A percentile compares a stretch with the other conserved stretches of the same genome.
These are phyloP conservation scores for Venturiaceae sp. DNA, from an alignment of 2,329 filamentous ascomycete genomes.

Conservation along the genomic window DNA sequence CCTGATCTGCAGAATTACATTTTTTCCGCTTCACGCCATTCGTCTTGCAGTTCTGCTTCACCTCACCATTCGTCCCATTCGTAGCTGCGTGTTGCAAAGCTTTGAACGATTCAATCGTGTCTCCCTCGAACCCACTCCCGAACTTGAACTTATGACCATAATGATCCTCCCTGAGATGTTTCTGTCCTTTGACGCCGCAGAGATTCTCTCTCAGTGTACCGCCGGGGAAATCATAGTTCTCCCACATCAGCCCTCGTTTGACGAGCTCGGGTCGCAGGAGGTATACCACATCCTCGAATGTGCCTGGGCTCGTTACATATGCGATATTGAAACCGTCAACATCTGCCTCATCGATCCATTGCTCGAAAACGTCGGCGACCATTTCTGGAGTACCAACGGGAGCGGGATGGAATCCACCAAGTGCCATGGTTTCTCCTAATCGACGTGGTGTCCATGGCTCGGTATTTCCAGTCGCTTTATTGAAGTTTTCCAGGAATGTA, in stretches of 20 bases:
- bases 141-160: slow-evolving; percentile 7
- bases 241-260: slow-evolving; percentile 20
- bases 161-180: slow-evolving; percentile 23
- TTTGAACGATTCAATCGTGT: neutral
- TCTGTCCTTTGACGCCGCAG: slow-evolving; percentile 21
- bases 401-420: slow-evolving; percentile 41
- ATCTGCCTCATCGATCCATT: slow-evolving; percentile 34
- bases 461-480: slow-evolving; percentile 6
- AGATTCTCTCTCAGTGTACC: slow-evolving; percentile 30
- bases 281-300: slow-evolving; percentile 43
- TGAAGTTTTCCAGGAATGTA: slow-evolving; percentile 8
- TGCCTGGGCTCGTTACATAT: slow-evolving; percentile 41
- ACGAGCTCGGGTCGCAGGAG: slow-evolving; percentile 38
- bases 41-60: neutral
- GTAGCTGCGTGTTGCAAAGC: neutral
- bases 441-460: slow-evolving; percentile 31
- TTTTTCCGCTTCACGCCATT: neutral
- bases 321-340: slow-evolving; percentile 33
- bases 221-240: slow-evolving; percentile 24
- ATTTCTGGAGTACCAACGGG: slow-evolving; percentile 34
- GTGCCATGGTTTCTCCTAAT: slow-evolving; percentile 35
- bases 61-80: neutral
- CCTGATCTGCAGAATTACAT: neutral
- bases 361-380: slow-evolving; percentile 39
- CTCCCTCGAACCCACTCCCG: slow-evolving; percentile 4